A percentile compares a stretch with the other conserved stretches of the same genome.
Conservation (phyloP, 1,139 yeast genomes). For the Blastobotrys ciferrii region DNA sequence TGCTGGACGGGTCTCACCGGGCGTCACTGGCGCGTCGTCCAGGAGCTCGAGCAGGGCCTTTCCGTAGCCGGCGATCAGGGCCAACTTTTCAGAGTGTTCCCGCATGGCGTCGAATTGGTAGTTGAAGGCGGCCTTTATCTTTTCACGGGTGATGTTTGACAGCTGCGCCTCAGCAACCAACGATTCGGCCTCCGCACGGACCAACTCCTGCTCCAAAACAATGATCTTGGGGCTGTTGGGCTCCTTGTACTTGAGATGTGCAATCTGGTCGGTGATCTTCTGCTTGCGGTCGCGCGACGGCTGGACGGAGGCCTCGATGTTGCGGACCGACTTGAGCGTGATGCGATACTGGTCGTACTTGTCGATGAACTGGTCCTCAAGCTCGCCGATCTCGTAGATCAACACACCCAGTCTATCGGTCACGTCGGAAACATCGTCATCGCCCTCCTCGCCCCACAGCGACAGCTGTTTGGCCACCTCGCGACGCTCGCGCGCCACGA, state of each 20-base stretch:
- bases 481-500: constrained; percentile 92
- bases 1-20: constrained; percentile 98
- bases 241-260: constrained; percentile 96
- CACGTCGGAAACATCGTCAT: constrained; percentile 94
- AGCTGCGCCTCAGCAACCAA: constrained; percentile 98
- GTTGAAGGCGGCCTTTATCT: constrained; percentile 94
- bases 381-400: constrained; percentile 93
- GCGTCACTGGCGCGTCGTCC: constrained; percentile 96
- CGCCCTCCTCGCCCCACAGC: constrained; percentile 97
- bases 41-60: constrained; percentile 92
- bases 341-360: constrained; percentile 97
- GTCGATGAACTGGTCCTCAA: constrained; percentile 97
- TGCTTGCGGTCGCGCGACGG: constrained; percentile 98
- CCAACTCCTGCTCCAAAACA: constrained; percentile 95
- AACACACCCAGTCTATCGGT: constrained; percentile 96
- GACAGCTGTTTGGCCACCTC: constrained; percentile 96
- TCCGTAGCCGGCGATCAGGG: constrained; percentile 97
- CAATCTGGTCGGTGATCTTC: constrained; percentile 95
- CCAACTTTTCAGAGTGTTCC: constrained; percentile 95
- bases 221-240: constrained; percentile 95
- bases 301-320: constrained; percentile 96
- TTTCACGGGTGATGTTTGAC: constrained; percentile 96
- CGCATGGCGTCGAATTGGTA: constrained; percentile 95
- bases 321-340: constrained; percentile 90
- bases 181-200: constrained; percentile 98